These are phyloP conservation scores for Leishmania gerbilli DNA, from an alignment of 208 protist species.

Conservation along the genomic window DNA sequence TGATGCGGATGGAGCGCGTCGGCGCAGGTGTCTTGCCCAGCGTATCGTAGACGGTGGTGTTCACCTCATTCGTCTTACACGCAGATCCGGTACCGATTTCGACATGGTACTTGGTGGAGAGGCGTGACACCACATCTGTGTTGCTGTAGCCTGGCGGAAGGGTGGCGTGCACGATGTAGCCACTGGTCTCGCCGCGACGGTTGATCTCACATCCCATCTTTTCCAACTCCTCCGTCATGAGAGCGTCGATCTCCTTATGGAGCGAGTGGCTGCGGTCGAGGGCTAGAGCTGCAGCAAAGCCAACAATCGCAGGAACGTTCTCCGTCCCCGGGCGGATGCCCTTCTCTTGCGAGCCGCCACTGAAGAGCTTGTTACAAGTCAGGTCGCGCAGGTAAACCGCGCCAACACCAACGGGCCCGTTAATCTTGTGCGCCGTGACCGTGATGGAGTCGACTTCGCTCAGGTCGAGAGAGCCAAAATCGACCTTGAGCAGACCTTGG, in stretches of 20 bases:
- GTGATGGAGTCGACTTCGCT: constrained; percentile 78
- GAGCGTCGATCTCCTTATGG: constrained; percentile 61
- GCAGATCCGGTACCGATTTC: constrained; percentile 85
- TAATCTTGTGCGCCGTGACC: constrained; percentile 85
- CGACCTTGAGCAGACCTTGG: constrained; percentile 69
- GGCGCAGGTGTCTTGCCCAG: constrained; percentile 63
- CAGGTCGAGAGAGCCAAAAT: constrained; percentile 60
- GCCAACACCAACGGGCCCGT: constrained; percentile 76
- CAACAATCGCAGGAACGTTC: constrained; percentile 79
- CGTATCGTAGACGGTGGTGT: constrained; percentile 83
- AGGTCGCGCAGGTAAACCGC: constrained; percentile 71
- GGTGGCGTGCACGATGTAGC: constrained; percentile 81
- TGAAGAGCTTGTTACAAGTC: constrained; percentile 50
- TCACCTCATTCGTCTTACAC: constrained; percentile 72
- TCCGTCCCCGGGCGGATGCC: constrained; percentile 80
- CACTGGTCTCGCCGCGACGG: constrained; percentile 77
- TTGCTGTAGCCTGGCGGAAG: constrained; percentile 71
- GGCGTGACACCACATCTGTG: constrained; percentile 68
- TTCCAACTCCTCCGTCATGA: constrained; percentile 56
- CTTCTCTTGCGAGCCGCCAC: constrained; percentile 71
- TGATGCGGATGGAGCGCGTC: constrained; percentile 64
- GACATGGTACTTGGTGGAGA: constrained; percentile 72
- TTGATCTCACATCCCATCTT: constrained; percentile 75
- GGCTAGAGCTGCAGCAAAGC: constrained; percentile 65
- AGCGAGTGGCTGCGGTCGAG: constrained; percentile 67